These are phyloP conservation scores for Sordaria brevicollis DNA, from an alignment of 495 filamentous ascomycete genomes.

Conservation along the genomic window DNA sequence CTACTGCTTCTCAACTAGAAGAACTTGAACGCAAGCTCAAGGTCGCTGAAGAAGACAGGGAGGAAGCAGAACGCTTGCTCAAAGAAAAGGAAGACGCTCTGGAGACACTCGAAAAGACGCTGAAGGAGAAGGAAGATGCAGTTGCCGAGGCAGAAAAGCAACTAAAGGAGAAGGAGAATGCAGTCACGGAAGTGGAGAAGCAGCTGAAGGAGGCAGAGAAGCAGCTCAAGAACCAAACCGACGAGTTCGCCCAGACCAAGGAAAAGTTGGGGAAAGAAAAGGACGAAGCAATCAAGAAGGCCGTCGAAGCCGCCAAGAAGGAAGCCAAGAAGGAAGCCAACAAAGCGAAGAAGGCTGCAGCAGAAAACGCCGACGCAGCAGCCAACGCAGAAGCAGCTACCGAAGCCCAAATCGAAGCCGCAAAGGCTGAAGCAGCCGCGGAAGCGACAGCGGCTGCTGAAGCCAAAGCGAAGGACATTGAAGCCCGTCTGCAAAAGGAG, in stretches of 20 bases:
- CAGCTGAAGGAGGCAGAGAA: slow-evolving; percentile 1
- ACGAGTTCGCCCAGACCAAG: too few relatives aligned
- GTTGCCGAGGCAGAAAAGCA: slow-evolving; percentile 12
- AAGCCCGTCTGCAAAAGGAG: background rate
- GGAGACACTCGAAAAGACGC: background rate
- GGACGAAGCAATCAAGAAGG: slow-evolving; percentile 16
- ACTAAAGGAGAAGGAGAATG: slow-evolving; percentile 4
- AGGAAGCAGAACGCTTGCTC: slow-evolving; percentile 7
- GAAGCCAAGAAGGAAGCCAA: too few relatives aligned
- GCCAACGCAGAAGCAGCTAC: background rate
- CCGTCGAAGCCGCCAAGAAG: slow-evolving; percentile 6
- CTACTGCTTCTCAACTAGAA: background rate
- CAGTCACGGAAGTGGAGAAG: slow-evolving; percentile 4
- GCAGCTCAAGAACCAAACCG: background rate
- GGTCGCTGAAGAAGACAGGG: slow-evolving; percentile 1
- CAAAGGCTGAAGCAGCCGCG: background rate
- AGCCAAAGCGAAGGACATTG: background rate
- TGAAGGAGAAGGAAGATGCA: slow-evolving; percentile 10
- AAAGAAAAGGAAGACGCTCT: slow-evolving; percentile 3
- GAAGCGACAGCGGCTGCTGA: background rate
- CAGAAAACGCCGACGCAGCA: slow-evolving; percentile 1
- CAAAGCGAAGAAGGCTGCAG: too few relatives aligned
- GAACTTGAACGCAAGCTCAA: background rate
- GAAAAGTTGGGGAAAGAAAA: slow-evolving; percentile 6
- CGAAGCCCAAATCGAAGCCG: background rate